Evolutionary conservation across 169 alveolate species (phyloP).

Genomic region (Amoebophrya sp.): DNA sequence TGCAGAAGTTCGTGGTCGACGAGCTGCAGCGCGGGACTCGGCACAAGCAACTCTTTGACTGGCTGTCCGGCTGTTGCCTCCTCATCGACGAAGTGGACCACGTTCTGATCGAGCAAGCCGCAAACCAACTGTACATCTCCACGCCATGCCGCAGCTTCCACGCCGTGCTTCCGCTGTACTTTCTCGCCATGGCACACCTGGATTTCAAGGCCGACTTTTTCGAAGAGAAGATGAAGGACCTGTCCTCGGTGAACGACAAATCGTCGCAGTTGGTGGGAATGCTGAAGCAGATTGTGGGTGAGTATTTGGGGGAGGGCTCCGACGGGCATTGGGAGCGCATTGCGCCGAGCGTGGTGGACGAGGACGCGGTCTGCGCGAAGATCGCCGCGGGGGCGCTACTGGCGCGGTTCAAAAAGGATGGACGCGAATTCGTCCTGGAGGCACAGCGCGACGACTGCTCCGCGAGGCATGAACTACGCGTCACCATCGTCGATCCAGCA

Average conservation of each 20-base stretch:
- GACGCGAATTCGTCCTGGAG: not conserved
- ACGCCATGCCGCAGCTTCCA: constrained; percentile 13
- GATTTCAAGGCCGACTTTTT: not conserved
- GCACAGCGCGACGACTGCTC: not conserved
- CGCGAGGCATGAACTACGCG: not conserved
- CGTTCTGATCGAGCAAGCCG: not conserved
- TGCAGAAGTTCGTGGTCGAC: no score
- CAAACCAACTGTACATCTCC: constrained; percentile 13
- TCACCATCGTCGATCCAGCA: not conserved
- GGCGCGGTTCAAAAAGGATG: not conserved
- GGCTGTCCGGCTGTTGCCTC: not conserved
- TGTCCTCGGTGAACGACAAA: not conserved
- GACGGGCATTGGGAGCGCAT: not conserved
- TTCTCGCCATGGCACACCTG: not conserved
- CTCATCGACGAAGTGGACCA: constrained; percentile 3
- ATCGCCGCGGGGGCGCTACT: not conserved
- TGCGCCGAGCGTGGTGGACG: constrained; percentile 1
- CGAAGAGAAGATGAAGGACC: not conserved
- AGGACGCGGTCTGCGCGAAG: not conserved
- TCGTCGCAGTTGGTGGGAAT: not conserved
- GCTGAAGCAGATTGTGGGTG: not conserved
- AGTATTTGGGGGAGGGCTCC: not conserved
- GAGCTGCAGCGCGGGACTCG: not conserved
- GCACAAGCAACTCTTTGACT: not conserved
- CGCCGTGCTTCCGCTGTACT: not conserved